Conservation (phyloP, 2,329 filamentous ascomycete genomes). For the Fusarium oligoseptatum region DNA sequence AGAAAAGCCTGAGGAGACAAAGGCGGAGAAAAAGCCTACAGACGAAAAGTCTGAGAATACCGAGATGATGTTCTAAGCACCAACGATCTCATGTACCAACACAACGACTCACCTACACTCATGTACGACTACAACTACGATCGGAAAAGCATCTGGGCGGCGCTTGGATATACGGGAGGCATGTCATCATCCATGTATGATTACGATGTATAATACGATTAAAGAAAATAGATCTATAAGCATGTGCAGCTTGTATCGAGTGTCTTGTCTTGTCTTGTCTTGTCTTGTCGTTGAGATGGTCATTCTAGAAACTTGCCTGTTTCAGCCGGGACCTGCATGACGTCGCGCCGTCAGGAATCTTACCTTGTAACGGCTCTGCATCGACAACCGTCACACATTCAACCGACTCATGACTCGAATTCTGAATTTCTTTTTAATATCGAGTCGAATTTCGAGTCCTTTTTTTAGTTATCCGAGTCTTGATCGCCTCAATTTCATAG, state of each 20-base stretch:
- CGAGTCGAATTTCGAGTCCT: not conserved
- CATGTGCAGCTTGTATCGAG: not conserved
- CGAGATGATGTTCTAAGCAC: slow-evolving; percentile 30
- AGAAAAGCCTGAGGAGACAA: slow-evolving; percentile 13
- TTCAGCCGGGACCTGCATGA: slow-evolving; percentile 33
- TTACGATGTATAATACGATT: slow-evolving; percentile 28
- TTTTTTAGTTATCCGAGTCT: not conserved
- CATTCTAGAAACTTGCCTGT: slow-evolving; percentile 29
- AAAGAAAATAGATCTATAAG: slow-evolving; percentile 1
- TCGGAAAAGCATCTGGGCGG: slow-evolving; percentile 28
- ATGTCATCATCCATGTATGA: slow-evolving; percentile 29
- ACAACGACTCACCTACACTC: slow-evolving; percentile 22
- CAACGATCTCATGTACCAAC: slow-evolving; percentile 6
- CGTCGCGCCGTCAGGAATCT: slow-evolving; percentile 32
- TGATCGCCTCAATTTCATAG: not conserved
- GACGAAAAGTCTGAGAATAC: slow-evolving; percentile 17
- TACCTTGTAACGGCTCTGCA: not conserved
- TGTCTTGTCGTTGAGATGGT: not conserved
- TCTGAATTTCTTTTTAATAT: not conserved
- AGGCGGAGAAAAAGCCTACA: slow-evolving; percentile 1
- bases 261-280: not conserved
- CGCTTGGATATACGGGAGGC: slow-evolving; percentile 24
- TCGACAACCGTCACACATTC: not conserved
- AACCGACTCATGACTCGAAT: not conserved
- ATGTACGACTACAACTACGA: slow-evolving; percentile 31